phyloP scores from a whole-genome alignment of 2,329 filamentous ascomycete genomes.

The Hortaea werneckii region DNA sequence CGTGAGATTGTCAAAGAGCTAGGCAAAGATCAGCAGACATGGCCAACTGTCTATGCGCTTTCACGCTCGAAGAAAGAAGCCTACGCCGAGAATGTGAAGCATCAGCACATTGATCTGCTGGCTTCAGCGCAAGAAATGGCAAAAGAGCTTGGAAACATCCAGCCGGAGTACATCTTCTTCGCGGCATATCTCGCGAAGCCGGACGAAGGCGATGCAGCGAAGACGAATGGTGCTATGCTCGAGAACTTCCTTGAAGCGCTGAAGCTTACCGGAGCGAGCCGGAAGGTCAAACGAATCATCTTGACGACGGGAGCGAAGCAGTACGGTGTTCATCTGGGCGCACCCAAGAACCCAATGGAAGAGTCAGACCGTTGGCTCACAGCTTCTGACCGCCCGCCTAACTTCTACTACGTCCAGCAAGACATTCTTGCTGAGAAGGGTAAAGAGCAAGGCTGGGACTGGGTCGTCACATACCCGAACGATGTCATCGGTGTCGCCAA shows the following conservation, averaged over 20 bases:
- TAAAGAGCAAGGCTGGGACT: too few species aligned
- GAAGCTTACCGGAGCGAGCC: constrained; percentile 31
- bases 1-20: too few species aligned
- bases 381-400: constrained; percentile 28
- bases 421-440: too few species aligned
- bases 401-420: constrained; percentile 46
- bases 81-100: too few species aligned
- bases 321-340: constrained; percentile 44
- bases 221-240: constrained; percentile 37
- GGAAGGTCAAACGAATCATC: constrained; percentile 37
- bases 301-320: constrained; percentile 42
- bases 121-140: too few species aligned
- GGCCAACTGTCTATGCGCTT: too few species aligned
- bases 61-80: too few species aligned
- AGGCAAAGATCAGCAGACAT: too few species aligned
- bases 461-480: too few species aligned
- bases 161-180: constrained; percentile 25
- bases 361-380: constrained; percentile 39
- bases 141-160: too few species aligned
- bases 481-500: constrained; percentile 37
- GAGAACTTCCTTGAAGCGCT: constrained; percentile 40
- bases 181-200: constrained; percentile 33
- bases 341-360: too few species aligned
- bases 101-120: too few species aligned
- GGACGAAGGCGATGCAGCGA: constrained; percentile 26